Base-by-base conservation (phyloP, 2,329 filamentous ascomycete genomes). In the Trichoderma afroharzianum region DNA sequence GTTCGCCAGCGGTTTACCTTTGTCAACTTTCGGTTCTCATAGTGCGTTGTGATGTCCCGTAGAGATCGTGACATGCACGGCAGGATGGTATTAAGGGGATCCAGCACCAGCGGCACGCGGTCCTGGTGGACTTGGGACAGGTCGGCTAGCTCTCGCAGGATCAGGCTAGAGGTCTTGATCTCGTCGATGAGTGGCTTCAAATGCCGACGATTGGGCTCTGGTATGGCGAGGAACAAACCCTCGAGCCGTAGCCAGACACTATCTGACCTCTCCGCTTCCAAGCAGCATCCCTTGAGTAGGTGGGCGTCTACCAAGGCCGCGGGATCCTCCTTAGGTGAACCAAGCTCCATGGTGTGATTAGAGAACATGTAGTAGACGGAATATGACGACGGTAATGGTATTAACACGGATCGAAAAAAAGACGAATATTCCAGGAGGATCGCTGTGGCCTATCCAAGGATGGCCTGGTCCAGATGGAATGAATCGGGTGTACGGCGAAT, bases 21-120 rank as follows among this genome's bases (percentile, higher is more conserved):
- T 21, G 82, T 80, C 55, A 85, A 74, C 5, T 81, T 81, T 43
- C 81, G 83, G 75, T 90, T 85, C 39, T 88, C 84, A 75, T 88
- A 85, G 77, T 84, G 84, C 9, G 72, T 73, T 53, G 79, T 83
- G 74, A 91, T 90, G 72, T 90, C 87, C 55, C 82, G 78, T 18
- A 91, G 77, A 0, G 85, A 86, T 70, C 81, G 83, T 67, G 82
- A 83, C 21, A 90, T 79, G 70, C 87, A 88, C 0, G 88, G 88
- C 2, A 91, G 80, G 18, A 90, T 75, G 71, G 89, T 81, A 71
- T 87, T 84, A 61, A 91, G 83, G 75, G 90, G 85, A 75, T 88
- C 84, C 39, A 87, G 77, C 30, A 90, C 82, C 18, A 87, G 78
- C 0, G 84, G 83, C 7, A 89, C 81, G 21, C 87, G 84, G 28